Evolutionary conservation across 257 asterid species (phyloP).

Genomic region (Euphrasia confusa): DNA sequence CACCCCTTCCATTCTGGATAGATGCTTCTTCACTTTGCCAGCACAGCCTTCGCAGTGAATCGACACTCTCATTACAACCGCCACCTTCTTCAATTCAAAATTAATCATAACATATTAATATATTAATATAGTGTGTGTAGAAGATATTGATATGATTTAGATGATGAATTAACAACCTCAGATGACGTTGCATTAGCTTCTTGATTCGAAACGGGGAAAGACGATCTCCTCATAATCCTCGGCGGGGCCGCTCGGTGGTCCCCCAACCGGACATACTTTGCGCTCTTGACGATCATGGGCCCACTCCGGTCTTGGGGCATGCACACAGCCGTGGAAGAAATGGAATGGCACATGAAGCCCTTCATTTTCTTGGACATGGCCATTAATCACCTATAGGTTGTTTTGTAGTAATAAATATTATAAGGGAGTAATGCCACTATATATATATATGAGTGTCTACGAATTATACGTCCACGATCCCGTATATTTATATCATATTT

Average conservation of each 20-base stretch:
- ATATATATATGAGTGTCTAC: too few relatives aligned
- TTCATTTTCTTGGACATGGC: constrained; percentile 46
- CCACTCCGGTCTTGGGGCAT: constrained; percentile 39
- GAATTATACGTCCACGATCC: too few relatives aligned
- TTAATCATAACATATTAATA: not conserved
- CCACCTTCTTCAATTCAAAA: constrained; percentile 33
- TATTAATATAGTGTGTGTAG: not conserved
- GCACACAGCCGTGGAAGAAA: constrained; percentile 55
- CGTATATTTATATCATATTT: too few relatives aligned
- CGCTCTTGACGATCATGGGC: constrained; percentile 19
- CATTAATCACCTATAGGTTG: too few relatives aligned
- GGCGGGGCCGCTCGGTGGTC: constrained; percentile 22
- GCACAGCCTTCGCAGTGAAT: constrained; percentile 93
- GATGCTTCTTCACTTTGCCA: constrained; percentile 68
- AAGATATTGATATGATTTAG: too few relatives aligned
- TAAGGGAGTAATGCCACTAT: too few relatives aligned
- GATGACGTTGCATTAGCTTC: constrained; percentile 21
- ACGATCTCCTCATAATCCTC: constrained; percentile 20
- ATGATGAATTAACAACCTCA: constrained; percentile 30
- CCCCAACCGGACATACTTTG: constrained; percentile 30
- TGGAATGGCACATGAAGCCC: constrained; percentile 62
- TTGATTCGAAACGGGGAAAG: constrained; percentile 19
- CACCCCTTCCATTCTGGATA: constrained; percentile 89
- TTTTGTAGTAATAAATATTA: too few relatives aligned
- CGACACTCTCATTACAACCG: constrained; percentile 79